Evolutionary conservation across 768 basidiomycete species (phyloP), one percentile per base, ranked within the genome.

Genomic region (Rubroboletus pulcherrimus): DNA sequence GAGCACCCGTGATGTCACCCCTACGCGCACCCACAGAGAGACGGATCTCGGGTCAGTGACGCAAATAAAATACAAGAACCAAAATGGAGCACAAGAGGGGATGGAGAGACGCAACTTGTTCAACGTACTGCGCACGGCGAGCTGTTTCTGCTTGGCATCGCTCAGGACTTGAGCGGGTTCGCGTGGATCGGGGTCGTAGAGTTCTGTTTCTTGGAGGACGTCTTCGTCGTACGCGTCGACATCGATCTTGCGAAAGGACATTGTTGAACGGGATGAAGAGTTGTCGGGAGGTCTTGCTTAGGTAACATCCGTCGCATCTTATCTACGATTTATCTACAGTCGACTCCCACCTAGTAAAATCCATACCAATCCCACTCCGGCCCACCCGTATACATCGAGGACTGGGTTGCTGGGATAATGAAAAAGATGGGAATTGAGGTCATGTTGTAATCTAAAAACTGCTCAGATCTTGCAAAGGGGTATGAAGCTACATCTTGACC

Each of bases 181-280:
- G 50, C 93, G 78, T 7, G 91, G 87, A 67, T 98, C 94, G 3
- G 89, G 81, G 31, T 91, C 88, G 69, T 87, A 95, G 30, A 98
- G 82, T 61, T 96, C 93, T 15, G 82, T 82, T 55, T 94, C 90
- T 43, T 86, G 81, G 7, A 98, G 74, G 24, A 85, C 81, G 64
- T 98, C 96, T 71, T 98, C 96, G 68, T 98, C 96, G 75, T 85
- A 92, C 39, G 77, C 80, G 75, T 98, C 96, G 66, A 98, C 88
- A 75, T 98, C 87, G 74, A 97, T 93, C 74, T 94, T 95, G 64
- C 95, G 81, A 73, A 93, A 97, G 50, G 85, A 83, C 77, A 78
- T 82, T 65, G 74, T 74, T 12, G 51, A 52, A 26, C 34, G 41
- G 40, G 35, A 19, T 49, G 34, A 50, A 29, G 26, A 30, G 30